Evolutionary conservation across 1,284 basidiomycete species (phyloP).

Genomic region (Mycena citricolor): DNA sequence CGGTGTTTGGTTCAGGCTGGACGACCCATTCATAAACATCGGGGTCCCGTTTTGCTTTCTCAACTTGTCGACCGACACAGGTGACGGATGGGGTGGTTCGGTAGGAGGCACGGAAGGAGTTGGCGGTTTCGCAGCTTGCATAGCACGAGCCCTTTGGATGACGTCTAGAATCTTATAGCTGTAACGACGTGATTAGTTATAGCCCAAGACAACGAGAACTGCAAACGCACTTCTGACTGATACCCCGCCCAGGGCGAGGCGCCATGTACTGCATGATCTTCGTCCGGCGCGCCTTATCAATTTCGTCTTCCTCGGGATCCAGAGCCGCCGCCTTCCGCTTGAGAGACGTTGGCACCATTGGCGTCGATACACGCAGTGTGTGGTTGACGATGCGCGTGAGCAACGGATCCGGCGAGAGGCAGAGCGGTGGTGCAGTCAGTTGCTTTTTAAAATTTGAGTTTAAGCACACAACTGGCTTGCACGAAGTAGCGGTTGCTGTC

Average conservation of each 20-base stretch:
- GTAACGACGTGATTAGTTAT: constrained; percentile 9
- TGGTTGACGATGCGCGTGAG: constrained; percentile 72
- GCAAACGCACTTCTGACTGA: constrained; percentile 45
- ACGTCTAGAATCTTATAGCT: constrained; percentile 59
- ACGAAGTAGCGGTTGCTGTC: constrained; percentile 1
- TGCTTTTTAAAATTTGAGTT: constrained; percentile 42
- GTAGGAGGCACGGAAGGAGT: constrained; percentile 25
- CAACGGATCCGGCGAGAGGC: constrained; percentile 73
- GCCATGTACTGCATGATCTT: constrained; percentile 80
- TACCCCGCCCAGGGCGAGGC: constrained; percentile 49
- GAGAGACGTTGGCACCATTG: constrained; percentile 64
- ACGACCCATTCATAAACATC: constrained; percentile 16
- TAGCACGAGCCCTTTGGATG: constrained; percentile 35
- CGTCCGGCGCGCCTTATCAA: constrained; percentile 62
- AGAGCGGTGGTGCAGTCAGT: constrained; percentile 69
- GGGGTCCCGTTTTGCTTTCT: constrained; percentile 19
- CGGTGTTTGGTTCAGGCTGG: constrained; percentile 21
- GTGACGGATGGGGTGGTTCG: constrained; percentile 8
- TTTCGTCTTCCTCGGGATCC: constrained; percentile 70
- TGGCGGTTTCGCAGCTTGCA: constrained; percentile 29
- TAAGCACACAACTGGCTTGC: no score
- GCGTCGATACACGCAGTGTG: constrained; percentile 65
- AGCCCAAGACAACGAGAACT: constrained; percentile 10
- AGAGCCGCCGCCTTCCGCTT: constrained; percentile 72
- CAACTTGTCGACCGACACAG: constrained; percentile 15